phyloP scores from a whole-genome alignment of 495 filamentous ascomycete species.

The Penicillium pulvis region DNA sequence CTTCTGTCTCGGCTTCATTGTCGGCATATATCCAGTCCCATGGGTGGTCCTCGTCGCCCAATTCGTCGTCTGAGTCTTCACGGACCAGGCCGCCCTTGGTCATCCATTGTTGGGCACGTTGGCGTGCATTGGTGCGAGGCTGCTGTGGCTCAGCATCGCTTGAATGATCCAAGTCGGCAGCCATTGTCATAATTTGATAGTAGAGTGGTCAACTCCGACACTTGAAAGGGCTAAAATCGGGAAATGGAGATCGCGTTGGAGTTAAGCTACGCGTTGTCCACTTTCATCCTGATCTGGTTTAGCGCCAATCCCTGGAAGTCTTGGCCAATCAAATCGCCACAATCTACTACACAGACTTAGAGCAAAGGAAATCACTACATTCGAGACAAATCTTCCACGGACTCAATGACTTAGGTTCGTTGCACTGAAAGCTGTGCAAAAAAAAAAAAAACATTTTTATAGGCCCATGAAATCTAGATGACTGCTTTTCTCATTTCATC shows the following conservation, averaged over 20 bases:
- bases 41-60: conserved; percentile 78
- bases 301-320: conserved; percentile 11
- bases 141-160: conserved; percentile 17
- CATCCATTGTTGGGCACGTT: conserved; percentile 61
- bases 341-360: conserved; percentile 2
- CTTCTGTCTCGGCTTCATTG: conserved; percentile 22
- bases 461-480: too few relatives aligned
- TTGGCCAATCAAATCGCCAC: background rate
- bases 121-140: conserved; percentile 25
- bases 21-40: conserved; percentile 90
- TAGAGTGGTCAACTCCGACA: background rate
- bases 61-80: conserved; percentile 91
- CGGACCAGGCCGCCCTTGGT: conserved; percentile 65
- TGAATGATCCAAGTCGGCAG: conserved; percentile 18
- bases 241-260: background rate
- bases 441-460: too few relatives aligned
- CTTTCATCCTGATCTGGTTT: conserved; percentile 39
- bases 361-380: too few relatives aligned
- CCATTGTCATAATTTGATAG: conserved; percentile 25
- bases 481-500: background rate
- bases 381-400: too few relatives aligned
- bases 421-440: too few relatives aligned
- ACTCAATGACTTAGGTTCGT: too few relatives aligned
- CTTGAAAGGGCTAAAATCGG: background rate
- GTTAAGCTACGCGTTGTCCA: conserved; percentile 39